phyloP scores from a whole-genome alignment of 176 grass and related monocot genomes.

The Urochloa ruziziensis region DNA sequence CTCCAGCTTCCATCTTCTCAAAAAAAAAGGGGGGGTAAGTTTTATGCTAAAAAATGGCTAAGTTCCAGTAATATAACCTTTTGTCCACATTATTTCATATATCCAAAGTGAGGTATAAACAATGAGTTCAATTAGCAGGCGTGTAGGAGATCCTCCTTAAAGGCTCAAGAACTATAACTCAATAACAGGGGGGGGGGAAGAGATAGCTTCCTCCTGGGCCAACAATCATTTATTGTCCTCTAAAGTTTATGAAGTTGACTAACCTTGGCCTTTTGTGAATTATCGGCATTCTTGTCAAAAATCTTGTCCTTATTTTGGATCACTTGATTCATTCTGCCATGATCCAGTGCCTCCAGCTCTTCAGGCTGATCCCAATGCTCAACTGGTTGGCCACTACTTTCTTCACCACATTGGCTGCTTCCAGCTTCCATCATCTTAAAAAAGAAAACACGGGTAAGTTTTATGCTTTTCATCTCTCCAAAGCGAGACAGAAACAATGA shows the following conservation, averaged over 20 bases:
- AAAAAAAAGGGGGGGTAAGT: neutral
- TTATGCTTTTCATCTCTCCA: neutral
- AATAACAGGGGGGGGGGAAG: neutral
- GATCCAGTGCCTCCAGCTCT: slow-evolving; percentile 19
- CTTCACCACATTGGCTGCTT: slow-evolving; percentile 26
- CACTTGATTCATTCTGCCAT: slow-evolving; percentile 7
- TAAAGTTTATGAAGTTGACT: neutral
- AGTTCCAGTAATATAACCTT: neutral
- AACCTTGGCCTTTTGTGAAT: slow-evolving; percentile 33
- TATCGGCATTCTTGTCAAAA: slow-evolving; percentile 8
- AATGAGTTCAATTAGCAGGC: slow-evolving; percentile 1
- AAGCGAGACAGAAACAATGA: neutral
- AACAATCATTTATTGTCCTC: neutral
- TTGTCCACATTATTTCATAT: slow-evolving; percentile 5
- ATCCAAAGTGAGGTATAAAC: neutral
- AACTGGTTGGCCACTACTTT: slow-evolving; percentile 13
- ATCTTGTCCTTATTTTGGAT: slow-evolving; percentile 10
- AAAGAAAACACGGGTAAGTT: neutral
- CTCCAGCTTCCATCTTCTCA: slow-evolving; percentile 23
- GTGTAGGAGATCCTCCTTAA: neutral
- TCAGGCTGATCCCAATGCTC: slow-evolving; percentile 5
- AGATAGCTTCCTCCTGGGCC: too few relatives aligned
- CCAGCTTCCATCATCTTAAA: slow-evolving; percentile 14
- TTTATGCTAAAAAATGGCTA: neutral
- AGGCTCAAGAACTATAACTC: neutral